A percentile compares a stretch with the other conserved stretches of the same genome.
Conservation (phyloP, 495 filamentous ascomycete genomes). For the Neurospora sp. region DNA sequence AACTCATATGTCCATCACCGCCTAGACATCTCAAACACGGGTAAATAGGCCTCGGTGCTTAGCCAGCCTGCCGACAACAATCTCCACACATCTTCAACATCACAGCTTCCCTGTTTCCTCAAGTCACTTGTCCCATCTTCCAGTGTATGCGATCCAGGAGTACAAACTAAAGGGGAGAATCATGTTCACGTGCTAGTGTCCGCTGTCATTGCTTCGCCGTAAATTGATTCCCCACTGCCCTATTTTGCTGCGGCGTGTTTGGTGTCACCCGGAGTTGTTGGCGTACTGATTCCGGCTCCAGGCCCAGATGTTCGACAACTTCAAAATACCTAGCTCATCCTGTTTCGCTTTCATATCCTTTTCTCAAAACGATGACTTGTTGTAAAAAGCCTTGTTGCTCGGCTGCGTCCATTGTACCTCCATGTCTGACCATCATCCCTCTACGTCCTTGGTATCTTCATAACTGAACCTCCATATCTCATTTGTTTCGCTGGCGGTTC, state of each 20-base stretch:
- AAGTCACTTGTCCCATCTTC: background rate
- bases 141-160: background rate
- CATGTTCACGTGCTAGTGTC: background rate
- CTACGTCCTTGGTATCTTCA: background rate
- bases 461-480: too few relatives aligned
- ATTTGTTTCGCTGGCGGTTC: background rate
- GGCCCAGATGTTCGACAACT: background rate
- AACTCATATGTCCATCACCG: background rate
- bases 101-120: background rate
- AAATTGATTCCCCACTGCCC: background rate
- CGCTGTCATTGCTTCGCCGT: background rate
- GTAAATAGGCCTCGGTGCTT: background rate
- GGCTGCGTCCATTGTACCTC: background rate
- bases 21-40: background rate
- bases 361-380: background rate
- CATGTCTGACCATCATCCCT: background rate
- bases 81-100: background rate
- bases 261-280: background rate
- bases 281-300: background rate
- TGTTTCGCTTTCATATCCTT: background rate
- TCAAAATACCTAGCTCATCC: background rate
- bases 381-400: background rate
- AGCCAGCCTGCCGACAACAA: background rate
- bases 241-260: background rate
- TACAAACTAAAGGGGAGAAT: background rate